Conservation (phyloP, 768 basidiomycete species). For the Collybiopsis confluens region DNA sequence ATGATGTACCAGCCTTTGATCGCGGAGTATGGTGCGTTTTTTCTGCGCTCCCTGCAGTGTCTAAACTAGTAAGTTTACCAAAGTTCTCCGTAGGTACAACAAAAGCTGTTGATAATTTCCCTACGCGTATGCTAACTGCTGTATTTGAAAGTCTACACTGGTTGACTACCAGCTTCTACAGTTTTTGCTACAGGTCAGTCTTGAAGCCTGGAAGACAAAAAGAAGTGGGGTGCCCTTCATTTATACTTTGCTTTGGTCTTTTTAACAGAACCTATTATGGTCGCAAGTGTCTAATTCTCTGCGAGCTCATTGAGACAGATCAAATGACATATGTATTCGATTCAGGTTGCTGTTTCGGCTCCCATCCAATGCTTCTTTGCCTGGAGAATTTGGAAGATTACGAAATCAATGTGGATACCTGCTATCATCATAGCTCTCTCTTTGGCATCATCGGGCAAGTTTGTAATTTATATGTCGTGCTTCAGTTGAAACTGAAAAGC, state of each 20-base stretch:
- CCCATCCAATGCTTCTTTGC: constrained; percentile 16
- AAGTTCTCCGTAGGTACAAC: constrained; percentile 23
- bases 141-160: neutral
- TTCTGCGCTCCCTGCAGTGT: neutral
- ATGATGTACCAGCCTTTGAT: constrained; percentile 47
- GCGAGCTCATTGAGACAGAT: too few species aligned
- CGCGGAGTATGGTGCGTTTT: constrained; percentile 31
- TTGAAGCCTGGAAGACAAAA: too few species aligned
- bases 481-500: neutral
- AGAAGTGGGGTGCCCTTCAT: neutral
- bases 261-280: constrained; percentile 27
- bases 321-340: neutral
- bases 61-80: neutral
- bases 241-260: constrained; percentile 16
- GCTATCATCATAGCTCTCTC: constrained; percentile 5
- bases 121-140: constrained; percentile 11
- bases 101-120: constrained; percentile 29
- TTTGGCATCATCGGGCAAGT: constrained; percentile 2
- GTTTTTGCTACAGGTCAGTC: constrained; percentile 23
- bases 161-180: constrained; percentile 5
- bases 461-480: neutral
- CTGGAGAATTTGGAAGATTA: constrained; percentile 13
- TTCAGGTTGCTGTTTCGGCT: constrained; percentile 14
- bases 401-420: constrained; percentile 7
- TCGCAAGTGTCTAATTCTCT: constrained; percentile 15